Base-by-base conservation (phyloP, 2,329 filamentous ascomycete species). In the Aspergillus latus region DNA sequence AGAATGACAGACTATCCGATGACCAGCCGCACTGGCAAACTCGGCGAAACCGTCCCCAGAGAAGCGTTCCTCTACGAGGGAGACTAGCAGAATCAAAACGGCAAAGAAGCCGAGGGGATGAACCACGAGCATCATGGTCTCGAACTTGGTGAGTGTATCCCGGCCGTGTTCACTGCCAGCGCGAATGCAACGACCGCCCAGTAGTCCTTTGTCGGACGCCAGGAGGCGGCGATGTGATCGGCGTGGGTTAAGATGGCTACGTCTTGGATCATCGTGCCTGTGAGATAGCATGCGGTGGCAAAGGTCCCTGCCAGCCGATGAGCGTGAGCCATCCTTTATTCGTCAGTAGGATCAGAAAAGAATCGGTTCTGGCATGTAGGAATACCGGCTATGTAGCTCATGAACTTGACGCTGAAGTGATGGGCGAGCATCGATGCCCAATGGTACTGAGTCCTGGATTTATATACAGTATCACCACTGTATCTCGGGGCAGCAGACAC, bases 61-160 rank as follows among this genome's bases (percentile, higher is more conserved):
- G 2, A 51, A 54, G 44, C 74, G 72, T 8, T 70, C 68, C 1
- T 76, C 72, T 1, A 74, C 73, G 49, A 78, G 68, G 1, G 74
- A 69, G 58, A 75, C 70, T 3, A 82, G 66, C 0, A 77, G 72
- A n/a, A 82, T 76, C 8, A 83, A 65, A 51, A 82, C 77, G 0
- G 74, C 80, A 55, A 83, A 80, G 64, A 82, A 79, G 4, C 80
- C 81, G 13, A 79, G 64, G 13, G 82, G 68, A 52, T 83, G 81
- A 3, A 83, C 64, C 26, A 80, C 72, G 6, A 82, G 67, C 16
- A 81, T 71, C 9, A 78, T 61, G 2, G 77, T 75, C 63, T 84
- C 81, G 44, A 82, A 68, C 8, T 73, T 66, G 1, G 79, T 78
- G 4, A 83, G 67, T 1, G 75, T 61, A 39, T 69, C 71, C 2